These are phyloP conservation scores for Selaginella tamariscina DNA, from an alignment of 75 land plant genomes.

Conservation along the genomic window DNA sequence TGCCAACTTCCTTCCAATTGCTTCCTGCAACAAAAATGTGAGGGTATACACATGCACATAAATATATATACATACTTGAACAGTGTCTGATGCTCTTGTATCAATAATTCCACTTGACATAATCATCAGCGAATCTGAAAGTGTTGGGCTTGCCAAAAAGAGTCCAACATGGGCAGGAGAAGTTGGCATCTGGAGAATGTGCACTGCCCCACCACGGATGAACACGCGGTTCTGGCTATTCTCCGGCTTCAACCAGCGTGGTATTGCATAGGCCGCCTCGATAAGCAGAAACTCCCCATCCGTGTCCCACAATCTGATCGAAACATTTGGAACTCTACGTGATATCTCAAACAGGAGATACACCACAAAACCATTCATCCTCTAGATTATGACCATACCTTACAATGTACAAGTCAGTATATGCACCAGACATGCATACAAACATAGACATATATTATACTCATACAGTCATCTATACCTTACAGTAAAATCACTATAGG, in stretches of 20 bases:
- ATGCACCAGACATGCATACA: too few species aligned
- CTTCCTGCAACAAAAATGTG: too few species aligned
- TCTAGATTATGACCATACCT: constrained; percentile 78
- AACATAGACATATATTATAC: too few species aligned
- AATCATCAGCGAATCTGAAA: constrained; percentile 24
- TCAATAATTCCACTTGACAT: constrained; percentile 16
- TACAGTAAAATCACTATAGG: too few species aligned
- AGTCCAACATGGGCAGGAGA: constrained; percentile 16
- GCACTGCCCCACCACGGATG: constrained; percentile 39
- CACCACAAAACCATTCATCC: constrained; percentile 96
- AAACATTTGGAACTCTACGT: constrained; percentile 24
- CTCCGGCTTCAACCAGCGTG: constrained; percentile 79
- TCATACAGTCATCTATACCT: too few species aligned
- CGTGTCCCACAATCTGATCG: constrained; percentile 56
- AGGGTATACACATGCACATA: too few species aligned
- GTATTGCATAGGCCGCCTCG: constrained; percentile 80
- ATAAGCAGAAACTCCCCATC: constrained; percentile 95
- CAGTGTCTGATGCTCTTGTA: constrained; percentile 39
- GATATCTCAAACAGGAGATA: constrained; percentile 47
- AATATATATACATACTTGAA: too few species aligned
- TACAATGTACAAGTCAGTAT: too few species aligned
- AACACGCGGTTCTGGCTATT: constrained; percentile 59
- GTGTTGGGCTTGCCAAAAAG: constrained; percentile 18
- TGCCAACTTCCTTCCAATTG: constrained; percentile 28
- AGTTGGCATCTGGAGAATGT: constrained; percentile 34